Base-by-base conservation (phyloP, 2,329 filamentous ascomycete species). In the Ophiostoma tasmaniense region DNA sequence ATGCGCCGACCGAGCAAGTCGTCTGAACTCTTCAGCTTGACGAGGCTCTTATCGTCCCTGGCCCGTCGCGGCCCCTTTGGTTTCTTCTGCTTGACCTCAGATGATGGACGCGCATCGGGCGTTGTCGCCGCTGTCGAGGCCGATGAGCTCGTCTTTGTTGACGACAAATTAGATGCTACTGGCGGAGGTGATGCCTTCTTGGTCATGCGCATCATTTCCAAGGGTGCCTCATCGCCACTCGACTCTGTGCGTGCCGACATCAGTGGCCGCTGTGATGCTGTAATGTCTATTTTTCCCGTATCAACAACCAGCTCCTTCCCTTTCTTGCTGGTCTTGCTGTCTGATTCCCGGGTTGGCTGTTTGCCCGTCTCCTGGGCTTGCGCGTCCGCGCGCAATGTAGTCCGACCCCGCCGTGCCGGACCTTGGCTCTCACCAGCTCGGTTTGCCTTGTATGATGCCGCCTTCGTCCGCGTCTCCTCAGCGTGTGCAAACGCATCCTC, bases 171-270 rank as follows among this genome's bases (percentile, higher is more conserved):
- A 0, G 66, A n/a, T 3, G 28, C 52, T 8, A 10, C 25, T 1
- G 39, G 13, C 11, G 52, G 22, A 64, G 70, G 75, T 73, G 73
- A 72, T 62, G 70, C 70, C 33, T 73, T 74, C 71, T 80, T 81
- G 14, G 82, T 81, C n/a, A 83, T 85, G 81, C 89, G 86, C 73
- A 85, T 88, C 81, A 97, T 97, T 78, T 97, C 93, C 11, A 97
- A 78, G 3, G 92, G 91, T 25, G 82, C 80, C 72, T 97, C 93
- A 42, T 95, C 92, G 0, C 88, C 91, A 13, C 88, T 90, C 17
- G 82, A 90, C 78, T 87, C 90, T 64, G 80, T 84, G 69, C 25
- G 68, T 67, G 25, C 59, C 61, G 42, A 11, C 52, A 30, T 17
- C 25, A 17, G 52, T 30, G n/a, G n/a, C n/a, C n/a, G 50, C 10